Conservation (phyloP, 495 filamentous ascomycete genomes). For the Daldinia caldariorum region DNA sequence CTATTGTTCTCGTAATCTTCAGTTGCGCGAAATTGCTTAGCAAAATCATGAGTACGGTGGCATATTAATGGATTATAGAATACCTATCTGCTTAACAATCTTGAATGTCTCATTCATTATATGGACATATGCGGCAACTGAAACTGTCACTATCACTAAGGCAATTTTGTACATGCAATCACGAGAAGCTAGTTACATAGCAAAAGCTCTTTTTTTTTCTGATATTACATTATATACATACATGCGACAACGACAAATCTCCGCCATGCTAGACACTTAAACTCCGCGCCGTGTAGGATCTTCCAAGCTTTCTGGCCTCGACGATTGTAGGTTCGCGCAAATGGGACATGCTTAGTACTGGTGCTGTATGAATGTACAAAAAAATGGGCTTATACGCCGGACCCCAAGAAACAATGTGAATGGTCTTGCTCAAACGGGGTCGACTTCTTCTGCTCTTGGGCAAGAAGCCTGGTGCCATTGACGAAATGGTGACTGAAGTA, state of each 20-base stretch:
- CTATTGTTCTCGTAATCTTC: too few species aligned
- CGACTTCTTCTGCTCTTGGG: conserved; percentile 2
- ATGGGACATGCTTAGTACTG: conserved; percentile 17
- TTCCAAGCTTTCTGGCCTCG: conserved; percentile 13
- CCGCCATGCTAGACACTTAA: conserved; percentile 26
- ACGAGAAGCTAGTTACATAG: conserved; percentile 21
- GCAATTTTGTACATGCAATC: conserved; percentile 10
- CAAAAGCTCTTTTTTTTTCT: conserved; percentile 29
- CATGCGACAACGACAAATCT: conserved; percentile 30
- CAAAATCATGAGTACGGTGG: too few species aligned
- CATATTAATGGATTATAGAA: too few species aligned
- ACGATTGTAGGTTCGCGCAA: conserved; percentile 14
- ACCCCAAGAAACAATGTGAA: conserved; percentile 33
- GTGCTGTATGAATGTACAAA: conserved; percentile 41
- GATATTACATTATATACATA: conserved; percentile 46
- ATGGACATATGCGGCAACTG: not conserved
- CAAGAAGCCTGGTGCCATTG: conserved; percentile 12
- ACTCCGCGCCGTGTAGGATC: conserved; percentile 23
- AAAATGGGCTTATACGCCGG: conserved; percentile 30
- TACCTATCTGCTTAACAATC: not conserved
- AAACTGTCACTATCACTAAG: not conserved
- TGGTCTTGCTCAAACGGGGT: conserved; percentile 16
- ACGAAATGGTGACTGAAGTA: conserved; percentile 10
- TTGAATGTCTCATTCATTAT: not conserved
- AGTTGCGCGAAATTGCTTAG: too few species aligned